Evolutionary conservation across 2,329 filamentous ascomycete species (phyloP).

Genomic region (Apiospora kogelbergensis): DNA sequence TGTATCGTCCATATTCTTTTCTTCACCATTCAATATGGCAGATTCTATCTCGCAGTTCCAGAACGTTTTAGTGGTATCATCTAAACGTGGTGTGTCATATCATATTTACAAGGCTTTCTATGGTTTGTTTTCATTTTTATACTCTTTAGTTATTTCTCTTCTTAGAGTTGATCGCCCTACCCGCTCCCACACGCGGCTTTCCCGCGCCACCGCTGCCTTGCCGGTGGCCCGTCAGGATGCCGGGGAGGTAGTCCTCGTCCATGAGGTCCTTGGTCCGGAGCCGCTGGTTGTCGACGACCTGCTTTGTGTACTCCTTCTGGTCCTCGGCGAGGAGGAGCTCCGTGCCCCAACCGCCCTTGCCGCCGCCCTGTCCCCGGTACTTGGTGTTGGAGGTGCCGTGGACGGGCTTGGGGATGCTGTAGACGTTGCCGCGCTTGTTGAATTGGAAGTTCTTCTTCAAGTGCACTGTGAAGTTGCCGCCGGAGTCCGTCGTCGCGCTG

Average conservation of each 20-base stretch:
- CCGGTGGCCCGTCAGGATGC: constrained; percentile 79
- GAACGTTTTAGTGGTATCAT: constrained; percentile 6
- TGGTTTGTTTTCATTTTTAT: not conserved
- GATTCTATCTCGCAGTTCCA: not conserved
- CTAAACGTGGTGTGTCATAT: constrained; percentile 1
- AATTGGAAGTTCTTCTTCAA: constrained; percentile 94
- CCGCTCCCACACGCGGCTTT: constrained; percentile 78
- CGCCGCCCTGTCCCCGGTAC: constrained; percentile 63
- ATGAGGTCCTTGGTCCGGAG: constrained; percentile 78
- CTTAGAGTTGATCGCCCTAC: constrained; percentile 80
- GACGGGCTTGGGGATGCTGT: constrained; percentile 87
- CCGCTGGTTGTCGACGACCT: constrained; percentile 63
- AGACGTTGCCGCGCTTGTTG: constrained; percentile 91
- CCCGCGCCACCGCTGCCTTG: constrained; percentile 56
- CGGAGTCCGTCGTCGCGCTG: constrained; percentile 78
- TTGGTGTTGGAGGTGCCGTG: constrained; percentile 81
- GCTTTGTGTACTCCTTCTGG: constrained; percentile 84
- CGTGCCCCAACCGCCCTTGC: constrained; percentile 83
- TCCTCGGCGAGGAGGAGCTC: constrained; percentile 87
- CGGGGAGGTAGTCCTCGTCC: constrained; percentile 91
- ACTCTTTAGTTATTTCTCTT: constrained; percentile 49
- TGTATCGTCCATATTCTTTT: not conserved
- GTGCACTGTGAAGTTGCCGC: constrained; percentile 81
- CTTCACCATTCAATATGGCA: not conserved
- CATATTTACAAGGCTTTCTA: not conserved